Conservation (phyloP, 352 stramenopile species). For the Globisporangium emineosum region DNA sequence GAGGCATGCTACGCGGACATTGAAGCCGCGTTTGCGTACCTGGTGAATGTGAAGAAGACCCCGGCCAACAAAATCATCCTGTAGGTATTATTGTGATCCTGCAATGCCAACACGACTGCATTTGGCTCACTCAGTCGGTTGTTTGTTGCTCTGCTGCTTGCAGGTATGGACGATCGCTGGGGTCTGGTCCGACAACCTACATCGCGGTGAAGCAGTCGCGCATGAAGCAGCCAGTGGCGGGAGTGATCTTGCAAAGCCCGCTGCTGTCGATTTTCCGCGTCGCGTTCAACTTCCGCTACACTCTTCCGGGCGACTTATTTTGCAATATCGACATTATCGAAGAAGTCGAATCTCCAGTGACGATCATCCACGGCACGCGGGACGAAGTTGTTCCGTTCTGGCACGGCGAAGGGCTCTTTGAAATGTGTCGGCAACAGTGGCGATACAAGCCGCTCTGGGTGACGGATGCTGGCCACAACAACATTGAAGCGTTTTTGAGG, state of each 20-base stretch:
- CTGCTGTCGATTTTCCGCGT: conserved; percentile 97
- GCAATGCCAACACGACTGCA: not conserved
- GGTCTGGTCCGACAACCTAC: conserved; percentile 95
- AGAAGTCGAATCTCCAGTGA: conserved; percentile 91
- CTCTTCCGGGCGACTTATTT: conserved; percentile 95
- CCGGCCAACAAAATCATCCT: conserved; percentile 93
- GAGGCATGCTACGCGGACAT: conserved; percentile 94
- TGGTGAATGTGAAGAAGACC: conserved; percentile 91
- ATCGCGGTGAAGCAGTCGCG: conserved; percentile 92
- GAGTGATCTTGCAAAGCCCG: conserved; percentile 96
- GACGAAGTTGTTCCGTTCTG: conserved; percentile 99
- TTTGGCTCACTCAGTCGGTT: conserved; percentile 2
- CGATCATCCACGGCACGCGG: conserved; percentile 97
- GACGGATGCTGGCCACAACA: conserved; percentile 97
- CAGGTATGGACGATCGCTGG: conserved; percentile 89
- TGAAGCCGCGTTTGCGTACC: conserved; percentile 95
- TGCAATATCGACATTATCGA: conserved; percentile 96
- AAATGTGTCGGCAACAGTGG: conserved; percentile 90
- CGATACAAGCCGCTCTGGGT: conserved; percentile 97
- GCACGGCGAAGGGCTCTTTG: conserved; percentile 94
- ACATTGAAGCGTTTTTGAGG: conserved; percentile 96
- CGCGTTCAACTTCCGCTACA: conserved; percentile 98
- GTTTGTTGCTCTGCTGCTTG: not conserved
- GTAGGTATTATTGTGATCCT: conserved; percentile 53
- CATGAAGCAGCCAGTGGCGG: conserved; percentile 88